Evolutionary conservation across 2,329 filamentous ascomycete genomes (phyloP).

Genomic region (Aspergillus uvarum): DNA sequence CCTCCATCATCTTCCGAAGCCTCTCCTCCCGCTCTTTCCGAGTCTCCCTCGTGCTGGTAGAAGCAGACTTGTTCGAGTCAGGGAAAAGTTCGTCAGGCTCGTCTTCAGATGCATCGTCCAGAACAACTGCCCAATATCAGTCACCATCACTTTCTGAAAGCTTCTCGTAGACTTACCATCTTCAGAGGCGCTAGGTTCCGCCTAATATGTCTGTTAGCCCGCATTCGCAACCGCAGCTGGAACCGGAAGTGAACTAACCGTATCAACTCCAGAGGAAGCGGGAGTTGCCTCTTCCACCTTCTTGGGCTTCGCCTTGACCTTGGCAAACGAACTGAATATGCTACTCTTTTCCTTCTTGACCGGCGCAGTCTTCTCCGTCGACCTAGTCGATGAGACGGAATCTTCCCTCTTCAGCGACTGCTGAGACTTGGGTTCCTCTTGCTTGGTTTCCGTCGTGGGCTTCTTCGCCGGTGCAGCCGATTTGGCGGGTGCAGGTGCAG

Average conservation of each 20-base stretch:
- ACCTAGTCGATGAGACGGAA: conserved; percentile 35
- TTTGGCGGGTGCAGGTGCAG: conserved; percentile 35
- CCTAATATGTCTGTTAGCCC: conserved; percentile 25
- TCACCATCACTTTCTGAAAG: neutral
- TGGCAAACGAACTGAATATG: conserved; percentile 78
- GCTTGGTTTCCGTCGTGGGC: conserved; percentile 29
- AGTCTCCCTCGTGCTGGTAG: conserved; percentile 43
- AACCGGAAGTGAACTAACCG: conserved; percentile 33
- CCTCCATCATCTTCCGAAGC: conserved; percentile 74
- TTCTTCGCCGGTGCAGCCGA: conserved; percentile 41
- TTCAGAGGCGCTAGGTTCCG: conserved; percentile 43
- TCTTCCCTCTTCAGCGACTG: conserved; percentile 22
- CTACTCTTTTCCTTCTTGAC: conserved; percentile 63
- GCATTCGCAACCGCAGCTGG: neutral
- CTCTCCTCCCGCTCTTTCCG: conserved; percentile 66
- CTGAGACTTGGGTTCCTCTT: conserved; percentile 21
- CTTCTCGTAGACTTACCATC: conserved; percentile 46
- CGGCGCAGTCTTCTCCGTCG: conserved; percentile 39
- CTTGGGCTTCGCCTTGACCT: conserved; percentile 61
- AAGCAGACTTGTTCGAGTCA: conserved; percentile 36
- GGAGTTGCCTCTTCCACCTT: conserved; percentile 44
- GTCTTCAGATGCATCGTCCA: conserved; percentile 60
- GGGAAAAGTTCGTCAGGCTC: conserved; percentile 54
- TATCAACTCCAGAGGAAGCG: conserved; percentile 30
- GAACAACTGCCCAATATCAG: conserved; percentile 40